Evolutionary conservation across 768 basidiomycete genomes (phyloP).

Genomic region (Trametes meyenii): DNA sequence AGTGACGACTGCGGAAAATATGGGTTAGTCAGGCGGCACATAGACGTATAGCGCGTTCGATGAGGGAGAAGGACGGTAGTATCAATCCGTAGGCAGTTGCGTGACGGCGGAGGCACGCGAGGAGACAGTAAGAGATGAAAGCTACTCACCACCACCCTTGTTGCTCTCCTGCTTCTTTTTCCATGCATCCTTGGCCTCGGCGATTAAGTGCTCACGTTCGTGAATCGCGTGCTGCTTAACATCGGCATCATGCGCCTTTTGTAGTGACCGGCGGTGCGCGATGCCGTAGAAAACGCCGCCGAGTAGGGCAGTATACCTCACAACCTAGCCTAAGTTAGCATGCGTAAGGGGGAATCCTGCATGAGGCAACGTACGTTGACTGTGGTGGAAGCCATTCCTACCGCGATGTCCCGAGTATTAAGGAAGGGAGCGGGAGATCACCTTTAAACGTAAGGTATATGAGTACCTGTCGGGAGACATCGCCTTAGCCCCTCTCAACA

Average conservation of each 20-base stretch:
- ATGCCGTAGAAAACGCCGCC: conserved; percentile 91
- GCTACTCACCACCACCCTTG: conserved; percentile 56
- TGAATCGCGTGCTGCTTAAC: conserved; percentile 76
- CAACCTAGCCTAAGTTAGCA: conserved; percentile 54
- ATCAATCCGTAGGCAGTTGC: neutral
- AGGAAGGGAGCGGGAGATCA: conserved; percentile 6
- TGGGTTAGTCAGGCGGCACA: neutral
- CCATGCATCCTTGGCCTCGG: conserved; percentile 89
- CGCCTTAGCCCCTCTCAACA: neutral
- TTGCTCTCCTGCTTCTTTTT: conserved; percentile 70
- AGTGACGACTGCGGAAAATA: conserved; percentile 66
- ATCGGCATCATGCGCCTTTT: conserved; percentile 75
- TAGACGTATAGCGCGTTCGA: neutral
- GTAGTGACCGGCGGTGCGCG: conserved; percentile 88
- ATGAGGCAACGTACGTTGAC: conserved; percentile 64
- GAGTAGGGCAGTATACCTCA: conserved; percentile 89
- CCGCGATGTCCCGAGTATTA: conserved; percentile 8
- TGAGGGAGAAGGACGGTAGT: conserved; percentile 15
- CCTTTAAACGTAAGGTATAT: neutral
- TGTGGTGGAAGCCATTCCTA: conserved; percentile 69
- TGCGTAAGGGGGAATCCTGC: neutral
- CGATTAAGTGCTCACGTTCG: conserved; percentile 74
- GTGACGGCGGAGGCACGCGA: neutral
- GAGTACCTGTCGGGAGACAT: neutral
- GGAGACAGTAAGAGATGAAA: neutral